Evolutionary conservation across 2,329 filamentous ascomycete genomes (phyloP).

Genomic region (Apiospora aurea): DNA sequence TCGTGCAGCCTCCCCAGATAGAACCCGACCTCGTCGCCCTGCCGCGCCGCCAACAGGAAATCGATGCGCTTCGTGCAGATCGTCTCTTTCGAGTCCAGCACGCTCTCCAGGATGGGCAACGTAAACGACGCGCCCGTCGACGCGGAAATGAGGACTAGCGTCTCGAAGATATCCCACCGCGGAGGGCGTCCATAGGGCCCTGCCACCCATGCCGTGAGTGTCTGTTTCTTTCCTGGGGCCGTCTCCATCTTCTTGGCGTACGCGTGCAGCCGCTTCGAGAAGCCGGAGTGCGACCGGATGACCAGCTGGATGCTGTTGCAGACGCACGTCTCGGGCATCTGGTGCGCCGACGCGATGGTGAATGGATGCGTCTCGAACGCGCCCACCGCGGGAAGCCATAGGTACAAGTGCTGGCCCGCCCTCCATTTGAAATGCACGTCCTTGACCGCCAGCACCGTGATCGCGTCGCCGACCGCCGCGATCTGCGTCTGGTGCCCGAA

Average conservation of each 20-base stretch:
- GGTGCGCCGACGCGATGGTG: constrained; percentile 65
- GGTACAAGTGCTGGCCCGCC: constrained; percentile 67
- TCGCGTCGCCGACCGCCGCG: constrained; percentile 55
- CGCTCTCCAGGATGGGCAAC: constrained; percentile 63
- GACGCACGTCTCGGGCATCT: constrained; percentile 56
- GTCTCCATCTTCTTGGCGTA: constrained; percentile 48
- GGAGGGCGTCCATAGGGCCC: constrained; percentile 65
- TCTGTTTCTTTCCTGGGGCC: constrained; percentile 37
- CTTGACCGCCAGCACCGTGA: constrained; percentile 66
- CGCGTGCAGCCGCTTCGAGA: constrained; percentile 60
- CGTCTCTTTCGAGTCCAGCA: constrained; percentile 49
- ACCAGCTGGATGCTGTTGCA: constrained; percentile 68
- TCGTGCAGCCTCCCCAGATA: constrained; percentile 59
- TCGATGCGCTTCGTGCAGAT: constrained; percentile 61
- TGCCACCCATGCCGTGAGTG: constrained; percentile 56
- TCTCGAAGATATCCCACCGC: constrained; percentile 65
- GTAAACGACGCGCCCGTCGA: constrained; percentile 70
- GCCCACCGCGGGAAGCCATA: constrained; percentile 64
- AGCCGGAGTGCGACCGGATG: constrained; percentile 62
- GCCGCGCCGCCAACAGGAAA: constrained; percentile 59
- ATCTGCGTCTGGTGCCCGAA: constrained; percentile 61
- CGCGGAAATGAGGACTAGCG: constrained; percentile 64
- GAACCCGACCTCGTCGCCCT: constrained; percentile 61
- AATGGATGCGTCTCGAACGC: constrained; percentile 65
- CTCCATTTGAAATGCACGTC: constrained; percentile 65